phyloP scores from a whole-genome alignment of 2,329 filamentous ascomycete species.

The Sclerotinia glacialis region DNA sequence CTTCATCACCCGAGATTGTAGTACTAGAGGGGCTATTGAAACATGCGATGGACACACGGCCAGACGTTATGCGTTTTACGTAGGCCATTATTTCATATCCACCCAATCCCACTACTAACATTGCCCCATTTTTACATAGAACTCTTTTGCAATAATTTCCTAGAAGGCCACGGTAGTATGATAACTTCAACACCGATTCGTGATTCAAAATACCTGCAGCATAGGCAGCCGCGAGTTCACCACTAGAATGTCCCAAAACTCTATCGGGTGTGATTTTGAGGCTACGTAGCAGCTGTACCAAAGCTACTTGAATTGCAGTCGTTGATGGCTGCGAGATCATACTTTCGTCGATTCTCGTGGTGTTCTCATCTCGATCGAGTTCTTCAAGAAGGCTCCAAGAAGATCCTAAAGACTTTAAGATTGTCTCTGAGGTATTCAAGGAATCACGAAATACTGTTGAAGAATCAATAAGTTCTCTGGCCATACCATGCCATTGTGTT shows the following conservation, averaged over 20 bases:
- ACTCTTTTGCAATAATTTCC: constrained; percentile 35
- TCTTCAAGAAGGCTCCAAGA: constrained; percentile 6
- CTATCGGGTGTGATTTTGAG: constrained; percentile 43
- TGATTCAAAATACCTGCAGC: constrained; percentile 38
- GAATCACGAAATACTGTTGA: constrained; percentile 40
- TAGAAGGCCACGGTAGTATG: constrained; percentile 37
- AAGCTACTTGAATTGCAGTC: constrained; percentile 48
- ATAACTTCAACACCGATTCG: constrained; percentile 30
- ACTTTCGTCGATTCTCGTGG: neutral
- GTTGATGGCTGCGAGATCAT: constrained; percentile 43
- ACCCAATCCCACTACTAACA: constrained; percentile 47
- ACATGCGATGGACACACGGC: constrained; percentile 34
- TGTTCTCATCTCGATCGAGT: neutral
- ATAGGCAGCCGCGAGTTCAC: constrained; percentile 51
- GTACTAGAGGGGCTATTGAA: constrained; percentile 31
- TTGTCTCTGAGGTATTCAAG: constrained; percentile 33
- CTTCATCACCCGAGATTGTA: constrained; percentile 29
- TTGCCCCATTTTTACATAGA: constrained; percentile 43
- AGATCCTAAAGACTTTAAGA: constrained; percentile 38
- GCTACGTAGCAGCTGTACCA: constrained; percentile 45
- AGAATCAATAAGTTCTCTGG: constrained; percentile 24
- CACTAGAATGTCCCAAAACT: constrained; percentile 47
- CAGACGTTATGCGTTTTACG: constrained; percentile 6
- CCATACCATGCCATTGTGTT: constrained; percentile 30
- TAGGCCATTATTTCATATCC: constrained; percentile 28